Conservation (phyloP, 345 rosid species). For the Hibiscus tridactylites region DNA sequence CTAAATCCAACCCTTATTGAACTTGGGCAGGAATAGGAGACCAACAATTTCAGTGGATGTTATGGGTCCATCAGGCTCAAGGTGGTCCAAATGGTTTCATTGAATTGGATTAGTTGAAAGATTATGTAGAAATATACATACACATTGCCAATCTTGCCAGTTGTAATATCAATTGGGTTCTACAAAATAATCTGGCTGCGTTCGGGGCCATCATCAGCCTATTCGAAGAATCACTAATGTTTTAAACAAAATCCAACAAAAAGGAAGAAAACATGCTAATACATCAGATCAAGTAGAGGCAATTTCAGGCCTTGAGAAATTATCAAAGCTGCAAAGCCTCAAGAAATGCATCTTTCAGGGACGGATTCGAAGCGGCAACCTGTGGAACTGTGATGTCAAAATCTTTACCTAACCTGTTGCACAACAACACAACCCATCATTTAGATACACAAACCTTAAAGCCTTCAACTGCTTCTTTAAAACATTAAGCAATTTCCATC, state of each 20-base stretch:
- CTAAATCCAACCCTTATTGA: no score
- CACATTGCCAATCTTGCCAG: neutral
- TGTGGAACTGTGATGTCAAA: conserved; percentile 75
- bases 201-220: no score
- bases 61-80: neutral
- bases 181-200: neutral
- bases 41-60: neutral
- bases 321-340: conserved; percentile 37
- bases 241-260: neutral
- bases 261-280: neutral
- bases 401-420: conserved; percentile 69
- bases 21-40: no score
- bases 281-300: neutral
- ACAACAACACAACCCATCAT: conserved; percentile 6
- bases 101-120: neutral
- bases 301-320: neutral
- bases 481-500: no score
- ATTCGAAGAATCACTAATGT: no score
- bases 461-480: neutral
- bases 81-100: neutral
- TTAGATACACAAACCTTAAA: neutral
- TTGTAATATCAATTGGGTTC: neutral
- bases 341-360: conserved; percentile 58
- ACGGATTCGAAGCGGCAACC: conserved; percentile 79
- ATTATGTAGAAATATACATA: neutral